These are phyloP conservation scores for Trichomonas tenax DNA, from an alignment of 208 protist species.

Conservation along the genomic window DNA sequence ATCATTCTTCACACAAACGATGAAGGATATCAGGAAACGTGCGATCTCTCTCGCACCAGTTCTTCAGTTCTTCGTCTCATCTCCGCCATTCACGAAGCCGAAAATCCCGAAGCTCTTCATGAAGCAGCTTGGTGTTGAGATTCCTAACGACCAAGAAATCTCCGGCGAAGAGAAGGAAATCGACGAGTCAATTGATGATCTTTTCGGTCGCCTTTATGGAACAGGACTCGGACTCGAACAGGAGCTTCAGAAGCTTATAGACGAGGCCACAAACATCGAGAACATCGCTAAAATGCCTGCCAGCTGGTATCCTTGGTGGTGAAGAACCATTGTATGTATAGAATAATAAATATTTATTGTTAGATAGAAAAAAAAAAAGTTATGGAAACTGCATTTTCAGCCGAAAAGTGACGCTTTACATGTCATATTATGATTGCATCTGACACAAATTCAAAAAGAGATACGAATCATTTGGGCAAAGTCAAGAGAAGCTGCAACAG, in stretches of 20 bases:
- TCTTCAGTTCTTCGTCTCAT: neutral
- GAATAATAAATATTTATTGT: too few species aligned
- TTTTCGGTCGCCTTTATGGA: neutral
- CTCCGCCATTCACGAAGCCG: neutral
- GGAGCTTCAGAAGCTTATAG: neutral
- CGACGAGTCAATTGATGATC: neutral
- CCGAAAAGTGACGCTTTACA: too few species aligned
- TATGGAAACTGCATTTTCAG: too few species aligned
- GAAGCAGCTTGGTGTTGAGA: neutral
- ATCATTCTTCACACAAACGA: neutral
- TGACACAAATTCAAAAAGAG: too few species aligned
- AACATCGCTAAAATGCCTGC: neutral
- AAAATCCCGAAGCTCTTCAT: neutral
- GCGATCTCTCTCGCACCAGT: neutral
- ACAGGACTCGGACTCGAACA: neutral
- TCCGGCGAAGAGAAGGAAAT: neutral
- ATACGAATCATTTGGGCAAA: too few species aligned
- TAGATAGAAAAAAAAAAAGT: too few species aligned
- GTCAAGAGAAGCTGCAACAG: too few species aligned
- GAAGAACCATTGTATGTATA: too few species aligned
- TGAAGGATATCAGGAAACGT: neutral
- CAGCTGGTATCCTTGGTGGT: slow-evolving; percentile 9
- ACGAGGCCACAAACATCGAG: neutral
- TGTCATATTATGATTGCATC: too few species aligned
- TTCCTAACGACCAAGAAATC: neutral